These are phyloP conservation scores for Nakazawaea wyomingensis DNA, from an alignment of 805 yeast genomes.

Conservation along the genomic window DNA sequence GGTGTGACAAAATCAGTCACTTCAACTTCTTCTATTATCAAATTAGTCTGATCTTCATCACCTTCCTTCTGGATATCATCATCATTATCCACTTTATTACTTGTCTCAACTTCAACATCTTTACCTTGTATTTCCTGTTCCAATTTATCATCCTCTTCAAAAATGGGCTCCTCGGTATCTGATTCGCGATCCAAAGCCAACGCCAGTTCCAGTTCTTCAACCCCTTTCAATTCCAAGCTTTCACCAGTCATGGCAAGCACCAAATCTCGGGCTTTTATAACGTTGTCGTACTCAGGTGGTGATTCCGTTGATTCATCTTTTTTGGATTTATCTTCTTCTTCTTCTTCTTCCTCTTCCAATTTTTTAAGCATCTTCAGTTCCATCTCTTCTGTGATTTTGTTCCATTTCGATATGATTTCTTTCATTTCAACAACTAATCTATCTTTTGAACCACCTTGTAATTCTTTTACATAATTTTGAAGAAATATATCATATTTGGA, in stretches of 20 bases:
- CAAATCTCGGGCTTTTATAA: conserved; percentile 34
- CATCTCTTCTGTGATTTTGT: conserved; percentile 37
- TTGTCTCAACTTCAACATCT: conserved; percentile 7
- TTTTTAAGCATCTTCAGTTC: conserved; percentile 35
- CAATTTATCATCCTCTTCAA: neutral
- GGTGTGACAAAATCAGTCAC: conserved; percentile 29
- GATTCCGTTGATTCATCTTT: conserved; percentile 14
- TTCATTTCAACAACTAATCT: conserved; percentile 48
- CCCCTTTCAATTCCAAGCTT: conserved; percentile 28
- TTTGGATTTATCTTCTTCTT: conserved; percentile 7
- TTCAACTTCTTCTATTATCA: conserved; percentile 39
- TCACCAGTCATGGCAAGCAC: conserved; percentile 32
- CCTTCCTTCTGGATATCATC: too few species aligned
- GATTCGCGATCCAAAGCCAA: too few species aligned
- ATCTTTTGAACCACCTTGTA: conserved; percentile 67
- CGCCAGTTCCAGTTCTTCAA: too few species aligned
- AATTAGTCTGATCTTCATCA: conserved; percentile 18
- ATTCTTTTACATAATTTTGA: conserved; percentile 46
- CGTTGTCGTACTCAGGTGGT: conserved; percentile 33
- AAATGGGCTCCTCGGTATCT: too few species aligned
- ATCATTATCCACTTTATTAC: neutral
- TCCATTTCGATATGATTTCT: conserved; percentile 51
- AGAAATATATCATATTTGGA: conserved; percentile 47
- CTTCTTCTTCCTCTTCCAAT: conserved; percentile 20
- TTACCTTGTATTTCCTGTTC: conserved; percentile 12